Evolutionary conservation across 345 rosid genomes (phyloP).

Genomic region (Populus ilicifolia): DNA sequence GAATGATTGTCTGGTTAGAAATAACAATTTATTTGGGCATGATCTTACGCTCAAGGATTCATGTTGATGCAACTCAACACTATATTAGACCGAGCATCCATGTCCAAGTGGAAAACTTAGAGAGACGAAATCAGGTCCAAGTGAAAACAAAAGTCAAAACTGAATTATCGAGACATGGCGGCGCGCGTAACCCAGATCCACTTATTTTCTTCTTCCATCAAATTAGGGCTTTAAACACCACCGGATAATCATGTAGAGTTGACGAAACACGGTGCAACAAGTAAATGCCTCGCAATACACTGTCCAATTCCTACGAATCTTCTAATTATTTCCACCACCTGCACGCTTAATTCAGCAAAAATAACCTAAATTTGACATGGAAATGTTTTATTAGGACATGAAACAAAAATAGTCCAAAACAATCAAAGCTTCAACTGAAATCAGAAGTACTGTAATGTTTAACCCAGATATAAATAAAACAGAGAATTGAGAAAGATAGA

Average conservation of each 20-base stretch:
- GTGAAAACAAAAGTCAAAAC: neutral
- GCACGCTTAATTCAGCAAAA: neutral
- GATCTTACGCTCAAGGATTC: neutral
- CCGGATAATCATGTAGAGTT: conserved; percentile 22
- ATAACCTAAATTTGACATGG: neutral
- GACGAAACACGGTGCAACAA: conserved; percentile 15
- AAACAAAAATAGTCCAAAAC: too few relatives aligned
- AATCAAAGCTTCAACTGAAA: too few relatives aligned
- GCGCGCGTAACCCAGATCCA: conserved; percentile 37
- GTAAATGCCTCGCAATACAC: conserved; percentile 16
- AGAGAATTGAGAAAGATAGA: neutral
- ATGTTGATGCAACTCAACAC: too few relatives aligned
- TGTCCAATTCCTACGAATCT: conserved; percentile 9
- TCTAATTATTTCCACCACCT: neutral
- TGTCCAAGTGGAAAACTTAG: neutral
- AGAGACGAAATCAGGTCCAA: neutral
- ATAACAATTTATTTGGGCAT: too few relatives aligned
- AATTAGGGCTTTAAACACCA: conserved; percentile 43
- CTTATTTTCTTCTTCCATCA: conserved; percentile 8
- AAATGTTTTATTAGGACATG: neutral
- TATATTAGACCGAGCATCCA: neutral
- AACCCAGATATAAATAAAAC: neutral
- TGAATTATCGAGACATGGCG: conserved; percentile 10
- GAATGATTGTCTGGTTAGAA: neutral
- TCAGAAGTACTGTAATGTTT: neutral